Conservation (phyloP, 306 rosid species). For the Fagus crenata region DNA sequence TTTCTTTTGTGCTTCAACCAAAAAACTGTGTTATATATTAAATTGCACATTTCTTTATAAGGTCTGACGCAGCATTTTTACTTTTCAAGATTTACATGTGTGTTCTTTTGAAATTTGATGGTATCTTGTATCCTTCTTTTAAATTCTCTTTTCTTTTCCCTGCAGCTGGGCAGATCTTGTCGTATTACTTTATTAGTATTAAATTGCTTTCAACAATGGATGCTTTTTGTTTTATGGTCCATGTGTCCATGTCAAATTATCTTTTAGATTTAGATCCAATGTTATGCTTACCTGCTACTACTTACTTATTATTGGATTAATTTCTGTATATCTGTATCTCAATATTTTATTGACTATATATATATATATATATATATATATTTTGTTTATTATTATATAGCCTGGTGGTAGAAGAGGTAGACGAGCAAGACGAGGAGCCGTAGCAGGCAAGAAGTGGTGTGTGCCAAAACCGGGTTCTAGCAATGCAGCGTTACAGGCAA, state of each 20-base stretch:
- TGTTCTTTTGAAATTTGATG: background rate
- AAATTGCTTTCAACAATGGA: background rate
- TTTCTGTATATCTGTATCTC: background rate
- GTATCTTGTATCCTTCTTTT: background rate
- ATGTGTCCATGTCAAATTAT: background rate
- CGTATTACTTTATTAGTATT: background rate
- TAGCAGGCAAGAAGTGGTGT: slow-evolving; percentile 6
- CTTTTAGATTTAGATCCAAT: slow-evolving; percentile 1
- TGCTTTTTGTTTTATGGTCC: background rate
- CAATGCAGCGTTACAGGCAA: background rate
- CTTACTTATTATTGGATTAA: background rate
- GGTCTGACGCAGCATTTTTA: background rate
- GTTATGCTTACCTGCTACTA: background rate
- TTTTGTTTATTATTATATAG: background rate
- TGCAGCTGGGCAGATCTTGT: background rate
- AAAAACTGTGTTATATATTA: background rate
- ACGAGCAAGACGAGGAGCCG: background rate
- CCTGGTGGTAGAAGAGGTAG: background rate
- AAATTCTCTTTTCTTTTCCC: background rate
- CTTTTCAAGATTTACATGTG: too few species aligned
- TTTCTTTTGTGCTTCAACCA: too few species aligned
- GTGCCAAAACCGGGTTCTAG: background rate
- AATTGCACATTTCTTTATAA: background rate
- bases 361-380: too few species aligned
- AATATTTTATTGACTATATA: background rate